Evolutionary conservation across 2,329 filamentous ascomycete genomes (phyloP).

Genomic region (Trichoderma asperellum): DNA sequence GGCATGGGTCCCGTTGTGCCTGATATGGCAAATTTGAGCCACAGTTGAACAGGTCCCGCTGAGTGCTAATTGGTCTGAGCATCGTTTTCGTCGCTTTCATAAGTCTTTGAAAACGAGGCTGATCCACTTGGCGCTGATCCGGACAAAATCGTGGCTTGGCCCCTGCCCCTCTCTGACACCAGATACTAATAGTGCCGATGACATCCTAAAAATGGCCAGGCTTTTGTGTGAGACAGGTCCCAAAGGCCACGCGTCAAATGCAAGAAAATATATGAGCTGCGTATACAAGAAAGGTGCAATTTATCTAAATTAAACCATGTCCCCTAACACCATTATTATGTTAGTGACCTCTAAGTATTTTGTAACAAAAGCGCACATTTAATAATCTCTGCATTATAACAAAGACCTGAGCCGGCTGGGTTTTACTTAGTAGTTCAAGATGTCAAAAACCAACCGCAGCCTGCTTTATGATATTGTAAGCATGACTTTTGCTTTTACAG

Average conservation of each 20-base stretch:
- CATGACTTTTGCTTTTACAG: background rate
- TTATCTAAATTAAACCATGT: background rate
- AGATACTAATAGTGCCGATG: too few species aligned
- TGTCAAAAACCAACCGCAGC: too few species aligned
- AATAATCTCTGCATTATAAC: too few species aligned
- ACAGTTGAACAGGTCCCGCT: background rate
- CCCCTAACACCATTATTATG: too few species aligned
- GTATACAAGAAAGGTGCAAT: background rate
- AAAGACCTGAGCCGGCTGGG: too few species aligned
- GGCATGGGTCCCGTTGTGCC: background rate
- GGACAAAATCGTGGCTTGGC: background rate
- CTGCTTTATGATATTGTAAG: background rate
- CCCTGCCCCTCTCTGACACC: too few species aligned
- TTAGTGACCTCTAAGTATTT: too few species aligned
- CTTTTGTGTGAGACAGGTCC: background rate
- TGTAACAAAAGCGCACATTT: too few species aligned
- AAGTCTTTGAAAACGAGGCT: background rate
- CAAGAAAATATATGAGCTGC: background rate
- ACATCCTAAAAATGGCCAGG: background rate
- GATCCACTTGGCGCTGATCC: background rate
- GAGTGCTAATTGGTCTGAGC: background rate
- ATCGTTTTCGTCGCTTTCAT: slow-evolving; percentile 6
- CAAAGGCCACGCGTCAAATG: background rate
- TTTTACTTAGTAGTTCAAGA: too few species aligned
- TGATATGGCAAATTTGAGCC: background rate